phyloP scores from a whole-genome alignment of 1,284 basidiomycete genomes.

The Ustilago trichophora region DNA sequence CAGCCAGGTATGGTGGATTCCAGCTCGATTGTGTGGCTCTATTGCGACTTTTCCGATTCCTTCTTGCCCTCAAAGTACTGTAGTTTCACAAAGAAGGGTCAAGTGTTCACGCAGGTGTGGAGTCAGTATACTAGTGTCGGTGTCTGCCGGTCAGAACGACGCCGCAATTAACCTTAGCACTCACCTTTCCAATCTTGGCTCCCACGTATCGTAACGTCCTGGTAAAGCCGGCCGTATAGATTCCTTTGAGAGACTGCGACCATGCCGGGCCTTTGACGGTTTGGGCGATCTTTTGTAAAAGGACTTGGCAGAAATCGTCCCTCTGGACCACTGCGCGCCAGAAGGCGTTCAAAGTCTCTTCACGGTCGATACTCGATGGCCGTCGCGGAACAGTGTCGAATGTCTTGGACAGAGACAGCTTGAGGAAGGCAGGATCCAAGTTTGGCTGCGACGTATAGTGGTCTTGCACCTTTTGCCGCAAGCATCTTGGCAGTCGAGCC shows the following conservation, averaged over 20 bases:
- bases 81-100: no score
- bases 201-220: slow-evolving; percentile 56
- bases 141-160: no score
- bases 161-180: no score
- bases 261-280: slow-evolving; percentile 59
- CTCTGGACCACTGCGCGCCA: slow-evolving; percentile 54
- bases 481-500: slow-evolving; percentile 44
- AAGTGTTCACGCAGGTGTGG: no score
- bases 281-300: slow-evolving; percentile 47
- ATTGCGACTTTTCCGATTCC: slow-evolving; percentile 5
- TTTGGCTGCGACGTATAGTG: slow-evolving; percentile 47
- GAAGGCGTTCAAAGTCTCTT: slow-evolving; percentile 41
- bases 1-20: no score
- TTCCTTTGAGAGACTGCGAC: slow-evolving; percentile 62
- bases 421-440: slow-evolving; percentile 51
- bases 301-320: slow-evolving; percentile 48
- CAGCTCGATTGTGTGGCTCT: no score
- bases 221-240: slow-evolving; percentile 63
- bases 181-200: slow-evolving; percentile 63
- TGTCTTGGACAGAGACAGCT: slow-evolving; percentile 51
- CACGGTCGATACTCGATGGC: slow-evolving; percentile 23
- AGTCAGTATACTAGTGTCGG: not conserved
- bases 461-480: slow-evolving; percentile 52
- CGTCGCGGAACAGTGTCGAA: slow-evolving; percentile 28
- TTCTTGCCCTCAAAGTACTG: slow-evolving; percentile 51